Evolutionary conservation across 495 filamentous ascomycete species (phyloP).

Genomic region (Penicillium coprophilum): DNA sequence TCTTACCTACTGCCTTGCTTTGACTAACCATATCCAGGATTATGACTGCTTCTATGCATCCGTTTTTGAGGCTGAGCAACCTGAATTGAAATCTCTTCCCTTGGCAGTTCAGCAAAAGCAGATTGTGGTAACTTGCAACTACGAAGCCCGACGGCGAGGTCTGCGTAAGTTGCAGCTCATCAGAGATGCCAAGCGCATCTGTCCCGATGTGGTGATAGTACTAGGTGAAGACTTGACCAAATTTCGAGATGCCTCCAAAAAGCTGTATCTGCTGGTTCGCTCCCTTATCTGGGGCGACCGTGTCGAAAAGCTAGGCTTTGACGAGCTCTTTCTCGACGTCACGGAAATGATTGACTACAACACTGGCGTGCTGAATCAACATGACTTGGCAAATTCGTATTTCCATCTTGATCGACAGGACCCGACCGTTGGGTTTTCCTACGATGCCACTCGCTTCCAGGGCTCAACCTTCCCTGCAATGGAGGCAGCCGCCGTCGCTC

Average conservation of each 20-base stretch:
- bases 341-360: conserved; percentile 87
- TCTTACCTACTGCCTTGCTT: not conserved
- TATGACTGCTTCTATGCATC: conserved; percentile 95
- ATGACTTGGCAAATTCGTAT: conserved; percentile 66
- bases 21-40: conserved; percentile 52
- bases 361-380: conserved; percentile 61
- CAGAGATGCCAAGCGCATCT: conserved; percentile 73
- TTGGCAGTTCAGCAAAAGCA: conserved; percentile 82
- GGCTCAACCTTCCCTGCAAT: conserved; percentile 57
- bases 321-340: conserved; percentile 80
- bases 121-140: conserved; percentile 94
- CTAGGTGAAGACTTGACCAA: conserved; percentile 83
- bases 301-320: conserved; percentile 80
- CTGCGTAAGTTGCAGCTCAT: conserved; percentile 83
- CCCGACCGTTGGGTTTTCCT: conserved; percentile 76
- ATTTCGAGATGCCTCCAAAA: conserved; percentile 84
- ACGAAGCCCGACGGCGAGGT: conserved; percentile 75
- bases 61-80: conserved; percentile 79
- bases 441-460: conserved; percentile 63
- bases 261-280: conserved; percentile 67
- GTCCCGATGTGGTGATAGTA: conserved; percentile 81
- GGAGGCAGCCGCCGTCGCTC: not conserved
- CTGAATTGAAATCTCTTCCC: conserved; percentile 67
- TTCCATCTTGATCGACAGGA: conserved; percentile 75
- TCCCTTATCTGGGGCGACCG: conserved; percentile 70